Base-by-base conservation (phyloP, 306 rosid species). In the Ziziphus jujuba region DNA sequence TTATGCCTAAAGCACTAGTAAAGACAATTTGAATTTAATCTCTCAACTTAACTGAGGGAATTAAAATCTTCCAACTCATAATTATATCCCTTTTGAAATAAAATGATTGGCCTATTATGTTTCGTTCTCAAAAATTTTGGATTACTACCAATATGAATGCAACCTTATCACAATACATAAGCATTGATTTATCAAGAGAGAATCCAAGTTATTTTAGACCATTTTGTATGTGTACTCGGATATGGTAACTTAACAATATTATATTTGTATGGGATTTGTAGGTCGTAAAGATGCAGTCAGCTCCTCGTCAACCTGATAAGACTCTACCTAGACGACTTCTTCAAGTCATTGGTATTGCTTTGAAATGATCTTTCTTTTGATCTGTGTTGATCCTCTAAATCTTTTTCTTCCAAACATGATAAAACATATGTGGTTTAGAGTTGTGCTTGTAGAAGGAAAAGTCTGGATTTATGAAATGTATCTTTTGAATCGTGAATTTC, bases 291-390 rank as follows among this genome's bases (percentile, higher is more conserved):
- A 73, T 59, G 74, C 96, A 86, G 73, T 82, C 97, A 49, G 68
- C 72, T 72, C 80, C 86, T 75, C 92, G 96, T 40, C 82, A 83
- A 64, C 76, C 48, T 23, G 97, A 93, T 73, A 88, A 83, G 87
- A 80, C 84, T 64, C 79, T 82, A 22, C 36, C 89, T 31, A 84
- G 60, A 59, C 79, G 96, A 79, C 85, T 88, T 76, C 92, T 93
- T 75, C 99, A 88, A 89, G 96, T 93, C 80, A 84, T 85, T 77
- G 99, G 99, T 93, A 93, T 58, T 13, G 95, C 69, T 66, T 69
- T 76, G 64, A 51, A 24, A 69, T 69, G 61, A 50, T 49, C 55
- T 43, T 61, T n/a, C 14, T 20, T 28, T 36, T 20, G 21, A 59
- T 64, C 56, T 57, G 16, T 50, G 16, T 45, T 48, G 15, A 25